phyloP scores from a whole-genome alignment of 495 filamentous ascomycete species.

The Annulohypoxylon maeteangense region DNA sequence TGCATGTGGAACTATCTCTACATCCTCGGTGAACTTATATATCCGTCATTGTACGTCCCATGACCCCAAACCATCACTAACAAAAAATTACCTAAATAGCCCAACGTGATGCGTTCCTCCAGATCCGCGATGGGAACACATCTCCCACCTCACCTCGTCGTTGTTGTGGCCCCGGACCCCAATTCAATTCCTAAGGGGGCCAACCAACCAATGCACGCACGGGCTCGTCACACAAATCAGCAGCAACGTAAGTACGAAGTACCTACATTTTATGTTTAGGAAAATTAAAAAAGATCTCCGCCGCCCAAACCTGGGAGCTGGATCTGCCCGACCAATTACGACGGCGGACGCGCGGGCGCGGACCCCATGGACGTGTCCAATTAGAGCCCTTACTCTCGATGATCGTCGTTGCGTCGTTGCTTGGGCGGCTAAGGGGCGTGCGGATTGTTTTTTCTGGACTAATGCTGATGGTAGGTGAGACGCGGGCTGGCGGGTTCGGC shows the following conservation, averaged over 20 bases:
- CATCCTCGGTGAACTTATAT: constrained; percentile 3
- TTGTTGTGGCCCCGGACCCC: background rate
- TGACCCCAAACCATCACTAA: constrained; percentile 1
- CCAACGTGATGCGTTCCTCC: constrained; percentile 18
- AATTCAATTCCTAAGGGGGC: background rate
- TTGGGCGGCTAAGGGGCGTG: background rate
- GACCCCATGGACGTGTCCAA: constrained; percentile 2
- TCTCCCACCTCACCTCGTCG: constrained; percentile 8
- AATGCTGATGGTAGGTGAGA: background rate
- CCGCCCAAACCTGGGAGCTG: constrained; percentile 26
- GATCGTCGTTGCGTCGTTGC: background rate
- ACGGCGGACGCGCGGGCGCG: background rate
- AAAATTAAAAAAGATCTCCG: constrained; percentile 22
- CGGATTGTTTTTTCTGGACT: background rate
- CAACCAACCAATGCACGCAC: too few relatives aligned
- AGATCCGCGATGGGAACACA: background rate
- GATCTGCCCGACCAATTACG: constrained; percentile 17
- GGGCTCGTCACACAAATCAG: constrained; percentile 27
- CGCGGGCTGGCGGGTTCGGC: too few relatives aligned
- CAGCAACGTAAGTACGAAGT: too few relatives aligned
- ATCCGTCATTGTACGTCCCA: background rate
- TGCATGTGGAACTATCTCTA: background rate
- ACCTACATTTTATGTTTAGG: too few relatives aligned
- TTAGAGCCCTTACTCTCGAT: constrained; percentile 13
- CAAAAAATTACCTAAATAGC: background rate